Base-by-base conservation (phyloP, 768 basidiomycete genomes). In the Glaciozyma antarctica region DNA sequence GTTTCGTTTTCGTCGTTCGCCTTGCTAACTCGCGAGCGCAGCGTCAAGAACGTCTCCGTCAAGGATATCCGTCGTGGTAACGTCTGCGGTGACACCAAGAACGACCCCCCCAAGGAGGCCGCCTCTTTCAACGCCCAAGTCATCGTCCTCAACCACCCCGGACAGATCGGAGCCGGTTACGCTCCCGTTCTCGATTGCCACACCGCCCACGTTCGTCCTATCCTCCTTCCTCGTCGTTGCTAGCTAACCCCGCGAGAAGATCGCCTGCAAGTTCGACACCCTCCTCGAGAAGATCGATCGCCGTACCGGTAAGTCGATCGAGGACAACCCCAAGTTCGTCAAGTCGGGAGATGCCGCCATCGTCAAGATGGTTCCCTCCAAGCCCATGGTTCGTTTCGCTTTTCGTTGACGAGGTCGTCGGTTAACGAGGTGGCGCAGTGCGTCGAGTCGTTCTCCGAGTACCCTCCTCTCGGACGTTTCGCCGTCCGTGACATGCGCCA, bases 51-150 rank as follows among this genome's bases (percentile, higher is more conserved):
- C 89, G 95, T 99, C 56, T 98, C 95, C 68, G 94, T 99, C 79
- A 99, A 99, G 86, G 95, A 99, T 82, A 98, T 98, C 76, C 92
- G 95, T 77, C 91, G 95, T 83, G 95, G 95, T 69, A 97, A 98
- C 81, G 95, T 98, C 74, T 90, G 89, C 77, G 95, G 92, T 72
- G 95, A 99, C 85, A 91, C 93, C 75, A 99, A 99, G 90, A 97
- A 97, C 81, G 94, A 98, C 83, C 95, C 95, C 74, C 91, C 93
- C 73, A 95, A 93, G 86, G 93, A 95, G 82, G 92, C 93, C 71
- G 90, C 91, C 70, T 94, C 92, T 68, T 94, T 98, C 90, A 97
- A 87, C 80, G 94, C 95, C 72, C 95, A 98, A 84, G 94, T 98
- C 82, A 98, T 99, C 78, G 89, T 99, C 77, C 87, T 99, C 79